Conservation (phyloP, 768 basidiomycete species). For the Dacryopinax spathularia region DNA sequence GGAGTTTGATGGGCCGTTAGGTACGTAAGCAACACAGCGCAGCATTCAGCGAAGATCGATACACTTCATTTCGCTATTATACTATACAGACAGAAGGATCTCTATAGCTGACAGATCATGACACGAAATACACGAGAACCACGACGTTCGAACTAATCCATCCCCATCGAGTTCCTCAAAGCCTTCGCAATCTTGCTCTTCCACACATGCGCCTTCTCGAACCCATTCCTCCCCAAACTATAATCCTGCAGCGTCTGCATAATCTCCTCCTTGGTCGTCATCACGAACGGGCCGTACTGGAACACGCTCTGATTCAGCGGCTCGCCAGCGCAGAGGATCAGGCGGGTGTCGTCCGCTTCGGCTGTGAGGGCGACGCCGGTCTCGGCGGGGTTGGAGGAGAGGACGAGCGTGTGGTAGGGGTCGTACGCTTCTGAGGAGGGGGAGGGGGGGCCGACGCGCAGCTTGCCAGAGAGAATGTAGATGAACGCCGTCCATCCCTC, state of each 20-base stretch:
- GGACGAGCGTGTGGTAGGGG: constrained; percentile 68
- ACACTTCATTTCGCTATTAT: too few species aligned
- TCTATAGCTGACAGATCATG: too few species aligned
- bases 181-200: constrained; percentile 53
- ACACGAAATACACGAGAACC: too few species aligned
- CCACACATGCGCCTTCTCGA: constrained; percentile 82
- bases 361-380: constrained; percentile 56
- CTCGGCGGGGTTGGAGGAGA: constrained; percentile 45
- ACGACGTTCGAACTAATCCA: too few species aligned
- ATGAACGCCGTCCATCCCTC: constrained; percentile 81
- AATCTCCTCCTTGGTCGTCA: constrained; percentile 69
- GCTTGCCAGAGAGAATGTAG: constrained; percentile 56
- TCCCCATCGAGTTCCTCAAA: constrained; percentile 5
- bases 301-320: constrained; percentile 78
- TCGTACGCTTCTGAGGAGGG: constrained; percentile 30
- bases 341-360: constrained; percentile 47
- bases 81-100: too few species aligned
- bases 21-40: too few species aligned
- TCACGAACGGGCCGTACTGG: constrained; percentile 79
- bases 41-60: too few species aligned
- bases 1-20: too few species aligned
- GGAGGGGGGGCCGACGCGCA: constrained; percentile 39
- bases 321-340: constrained; percentile 74
- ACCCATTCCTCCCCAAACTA: constrained; percentile 64
- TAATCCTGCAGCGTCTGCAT: constrained; percentile 71